Evolutionary conservation across 2,329 filamentous ascomycete genomes (phyloP), one percentile per base, ranked within the genome.

Genomic region (Metarhizium sp.): DNA sequence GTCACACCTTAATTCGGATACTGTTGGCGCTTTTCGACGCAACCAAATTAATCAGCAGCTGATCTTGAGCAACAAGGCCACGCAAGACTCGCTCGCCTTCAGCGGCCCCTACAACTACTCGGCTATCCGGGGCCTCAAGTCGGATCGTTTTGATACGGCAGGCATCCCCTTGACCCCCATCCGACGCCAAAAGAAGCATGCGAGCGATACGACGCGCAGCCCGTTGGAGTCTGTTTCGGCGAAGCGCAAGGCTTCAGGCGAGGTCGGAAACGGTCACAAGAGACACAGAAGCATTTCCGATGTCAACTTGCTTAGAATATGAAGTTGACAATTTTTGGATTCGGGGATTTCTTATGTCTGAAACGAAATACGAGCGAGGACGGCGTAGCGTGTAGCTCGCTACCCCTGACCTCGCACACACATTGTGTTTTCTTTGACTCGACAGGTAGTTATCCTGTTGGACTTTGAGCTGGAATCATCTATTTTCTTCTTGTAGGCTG

Each of bases 11-110:
- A 81, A 82, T 57, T 71, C 78, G 8, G 81, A 85, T 55, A 82
- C 86, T 14, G 88, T 94, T 40, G 87, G 87, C 42, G 87, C 88
- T 1, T 95, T 94, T 76, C 88, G 88, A 55, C 82, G 76, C 60
- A 85, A 81, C 68, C 84, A 81, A 66, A 83, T 75, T 75, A 81
- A 82, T 65, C 78, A 81, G 65, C 78, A 82, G 61, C 73, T 84
- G 57, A 81, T 84, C 57, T 69, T 79, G 59, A 82, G 79, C 70
- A 80, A 78, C 64, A 78, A 82, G 63, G 80, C 79, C 25, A 84
- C 81, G 42, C 73, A 80, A 56, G 79, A 86, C 62, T 84, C 84
- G 43, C 74, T 88, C 30, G 77, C 81, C 51, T 82, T 86, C 67
- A 78, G 82, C 53, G 75, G 79, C 52, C 78, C 81, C 6, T 79